A percentile compares a stretch with the other conserved stretches of the same genome.
phyloP scores from a whole-genome alignment of 495 filamentous ascomycete species.

The Neurospora sp. region DNA sequence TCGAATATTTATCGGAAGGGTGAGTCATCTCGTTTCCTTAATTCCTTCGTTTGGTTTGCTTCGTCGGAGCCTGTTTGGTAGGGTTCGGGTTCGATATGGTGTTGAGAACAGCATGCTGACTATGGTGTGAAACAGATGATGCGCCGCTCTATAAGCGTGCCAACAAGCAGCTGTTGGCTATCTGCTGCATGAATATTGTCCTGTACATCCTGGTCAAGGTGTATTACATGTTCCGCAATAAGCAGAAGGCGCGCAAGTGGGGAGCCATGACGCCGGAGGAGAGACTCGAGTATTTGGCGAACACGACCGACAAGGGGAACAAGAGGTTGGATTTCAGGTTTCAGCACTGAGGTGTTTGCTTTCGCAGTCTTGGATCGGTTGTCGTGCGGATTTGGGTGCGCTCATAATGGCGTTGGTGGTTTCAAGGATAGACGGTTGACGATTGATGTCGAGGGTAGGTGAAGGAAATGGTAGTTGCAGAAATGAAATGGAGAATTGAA shows the following conservation, averaged over 20 bases:
- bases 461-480: not conserved
- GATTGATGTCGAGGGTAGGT: not conserved
- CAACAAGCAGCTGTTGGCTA: slow-evolving; percentile 50
- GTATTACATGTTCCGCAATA: slow-evolving; percentile 56
- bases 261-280: slow-evolving; percentile 56
- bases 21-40: not conserved
- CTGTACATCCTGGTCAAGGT: slow-evolving; percentile 47
- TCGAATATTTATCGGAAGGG: slow-evolving; percentile 54
- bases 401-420: not conserved
- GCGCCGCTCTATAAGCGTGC: slow-evolving; percentile 53
- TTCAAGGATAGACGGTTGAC: not conserved
- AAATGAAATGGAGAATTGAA: not conserved
- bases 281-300: slow-evolving; percentile 51
- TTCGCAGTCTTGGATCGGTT: not conserved
- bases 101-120: slow-evolving; percentile 31
- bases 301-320: slow-evolving; percentile 61
- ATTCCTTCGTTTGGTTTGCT: no score
- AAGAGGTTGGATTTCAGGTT: slow-evolving; percentile 59
- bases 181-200: slow-evolving; percentile 44
- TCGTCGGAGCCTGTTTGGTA: not conserved
- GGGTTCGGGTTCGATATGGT: not conserved
- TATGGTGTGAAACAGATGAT: slow-evolving; percentile 35
- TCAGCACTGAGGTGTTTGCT: slow-evolving; percentile 16
- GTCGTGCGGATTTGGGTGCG: not conserved
- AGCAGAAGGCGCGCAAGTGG: slow-evolving; percentile 34